Conservation (phyloP, 2,329 filamentous ascomycete genomes). For the Fusarium sp. region DNA sequence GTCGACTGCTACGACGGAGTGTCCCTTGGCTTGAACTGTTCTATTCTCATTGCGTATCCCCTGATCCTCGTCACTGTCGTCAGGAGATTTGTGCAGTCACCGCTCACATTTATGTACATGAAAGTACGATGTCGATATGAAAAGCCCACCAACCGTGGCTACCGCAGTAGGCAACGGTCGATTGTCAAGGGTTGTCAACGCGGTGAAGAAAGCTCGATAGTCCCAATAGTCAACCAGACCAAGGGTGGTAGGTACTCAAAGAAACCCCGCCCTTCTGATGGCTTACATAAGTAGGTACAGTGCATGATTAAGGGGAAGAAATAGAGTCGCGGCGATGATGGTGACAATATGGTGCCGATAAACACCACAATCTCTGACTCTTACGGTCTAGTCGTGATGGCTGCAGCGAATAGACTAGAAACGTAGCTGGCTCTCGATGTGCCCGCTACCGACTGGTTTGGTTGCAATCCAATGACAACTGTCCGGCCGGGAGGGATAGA, state of each 20-base stretch:
- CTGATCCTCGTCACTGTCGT: slow-evolving; percentile 29
- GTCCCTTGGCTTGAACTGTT: neutral
- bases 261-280: slow-evolving; percentile 26
- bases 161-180: slow-evolving; percentile 18
- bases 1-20: slow-evolving; percentile 4
- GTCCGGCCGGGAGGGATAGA: slow-evolving; percentile 14
- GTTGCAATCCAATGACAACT: slow-evolving; percentile 32
- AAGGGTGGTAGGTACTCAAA: neutral
- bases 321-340: slow-evolving; percentile 5
- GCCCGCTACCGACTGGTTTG: slow-evolving; percentile 21
- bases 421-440: slow-evolving; percentile 14
- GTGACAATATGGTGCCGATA: neutral
- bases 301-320: slow-evolving; percentile 25
- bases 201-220: slow-evolving; percentile 29
- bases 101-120: slow-evolving; percentile 10
- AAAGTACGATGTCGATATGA: slow-evolving; percentile 5
- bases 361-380: slow-evolving; percentile 8
- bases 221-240: neutral
- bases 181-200: slow-evolving; percentile 26
- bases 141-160: slow-evolving; percentile 29
- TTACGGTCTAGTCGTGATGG: slow-evolving; percentile 24
- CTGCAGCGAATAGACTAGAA: slow-evolving; percentile 16
- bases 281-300: slow-evolving; percentile 5
- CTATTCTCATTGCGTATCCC: slow-evolving; percentile 13
- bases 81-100: slow-evolving; percentile 33